These are phyloP conservation scores for Cryptococcus sp. DNA, from an alignment of 1,284 basidiomycete species.

Conservation along the genomic window DNA sequence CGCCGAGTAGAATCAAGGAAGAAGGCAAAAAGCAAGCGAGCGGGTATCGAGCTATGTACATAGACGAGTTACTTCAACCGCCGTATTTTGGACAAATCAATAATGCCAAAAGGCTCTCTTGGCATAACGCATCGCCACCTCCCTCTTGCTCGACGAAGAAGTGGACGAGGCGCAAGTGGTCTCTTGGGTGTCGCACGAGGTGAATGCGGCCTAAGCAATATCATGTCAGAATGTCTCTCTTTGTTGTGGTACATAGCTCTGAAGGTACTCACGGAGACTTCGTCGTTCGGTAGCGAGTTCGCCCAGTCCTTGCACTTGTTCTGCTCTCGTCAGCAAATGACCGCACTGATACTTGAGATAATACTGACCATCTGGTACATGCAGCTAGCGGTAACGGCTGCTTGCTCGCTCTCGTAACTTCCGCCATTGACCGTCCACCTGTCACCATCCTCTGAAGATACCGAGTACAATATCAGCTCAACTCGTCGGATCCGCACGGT, in stretches of 20 bases:
- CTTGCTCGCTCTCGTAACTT: constrained; percentile 6
- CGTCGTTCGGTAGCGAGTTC: constrained; percentile 14
- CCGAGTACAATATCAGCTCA: not conserved
- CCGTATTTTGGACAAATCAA: too few species aligned
- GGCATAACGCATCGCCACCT: constrained; percentile 14
- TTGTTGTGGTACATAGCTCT: not conserved
- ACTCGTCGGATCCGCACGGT: not conserved
- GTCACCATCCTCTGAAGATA: constrained; percentile 7
- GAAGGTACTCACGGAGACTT: constrained; percentile 6
- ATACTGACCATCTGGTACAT: constrained; percentile 13
- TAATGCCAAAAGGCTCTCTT: constrained; percentile 1
- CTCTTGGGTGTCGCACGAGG: constrained; percentile 12
- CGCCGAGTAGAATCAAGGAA: too few species aligned
- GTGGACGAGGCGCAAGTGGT: constrained; percentile 11
- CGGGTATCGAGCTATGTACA: too few species aligned
- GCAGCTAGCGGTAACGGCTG: constrained; percentile 8
- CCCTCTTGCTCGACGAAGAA: constrained; percentile 2
- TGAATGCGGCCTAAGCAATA: constrained; percentile 3
- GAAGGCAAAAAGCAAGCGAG: too few species aligned
- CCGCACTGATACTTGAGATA: not conserved
- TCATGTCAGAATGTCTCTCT: too few species aligned
- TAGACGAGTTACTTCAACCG: too few species aligned
- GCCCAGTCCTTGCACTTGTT: constrained; percentile 19
- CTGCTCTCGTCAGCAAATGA: not conserved
- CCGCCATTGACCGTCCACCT: constrained; percentile 9